Percentiles rank a stretch among this genome's conserved stretches.
Conservation (phyloP, 73 alveolate genomes). For the Blepharisma stoltei region DNA sequence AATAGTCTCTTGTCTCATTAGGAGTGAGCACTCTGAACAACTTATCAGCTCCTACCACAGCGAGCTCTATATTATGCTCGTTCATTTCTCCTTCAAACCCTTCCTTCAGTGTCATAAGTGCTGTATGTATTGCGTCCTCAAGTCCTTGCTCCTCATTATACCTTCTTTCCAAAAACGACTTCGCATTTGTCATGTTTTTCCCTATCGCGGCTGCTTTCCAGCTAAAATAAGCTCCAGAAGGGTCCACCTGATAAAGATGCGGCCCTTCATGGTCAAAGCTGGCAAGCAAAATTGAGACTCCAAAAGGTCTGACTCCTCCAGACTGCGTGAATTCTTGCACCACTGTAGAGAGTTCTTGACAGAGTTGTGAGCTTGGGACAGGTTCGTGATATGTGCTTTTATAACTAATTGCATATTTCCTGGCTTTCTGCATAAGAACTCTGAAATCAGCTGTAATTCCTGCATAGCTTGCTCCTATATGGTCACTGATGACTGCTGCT, state of each 20-base stretch:
- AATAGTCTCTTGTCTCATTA: conserved; percentile 67
- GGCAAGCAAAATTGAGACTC: conserved; percentile 88
- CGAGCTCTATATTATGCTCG: conserved; percentile 74
- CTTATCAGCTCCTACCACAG: conserved; percentile 58
- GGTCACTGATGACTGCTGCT: conserved; percentile 61
- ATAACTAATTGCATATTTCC: conserved; percentile 78
- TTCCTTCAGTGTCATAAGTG: conserved; percentile 84
- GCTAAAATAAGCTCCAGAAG: conserved; percentile 87
- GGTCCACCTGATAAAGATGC: conserved; percentile 81
- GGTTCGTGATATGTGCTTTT: conserved; percentile 74
- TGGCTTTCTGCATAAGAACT: conserved; percentile 73
- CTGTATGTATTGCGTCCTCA: conserved; percentile 93
- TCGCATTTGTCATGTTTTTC: conserved; percentile 79
- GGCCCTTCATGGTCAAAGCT: conserved; percentile 95
- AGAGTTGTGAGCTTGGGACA: conserved; percentile 70
- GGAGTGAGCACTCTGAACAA: conserved; percentile 64
- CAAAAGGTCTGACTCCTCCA: conserved; percentile 97
- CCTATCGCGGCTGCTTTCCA: conserved; percentile 96
- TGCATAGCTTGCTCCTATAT: conserved; percentile 80
- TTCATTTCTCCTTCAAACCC: conserved; percentile 84
- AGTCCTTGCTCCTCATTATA: conserved; percentile 76
- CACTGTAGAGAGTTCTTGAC: conserved; percentile 79
- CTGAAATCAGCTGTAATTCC: conserved; percentile 93
- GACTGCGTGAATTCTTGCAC: conserved; percentile 85
- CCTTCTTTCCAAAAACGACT: conserved; percentile 88